Conservation (phyloP, 768 basidiomycete genomes). For the Lactarius akahatsu region DNA sequence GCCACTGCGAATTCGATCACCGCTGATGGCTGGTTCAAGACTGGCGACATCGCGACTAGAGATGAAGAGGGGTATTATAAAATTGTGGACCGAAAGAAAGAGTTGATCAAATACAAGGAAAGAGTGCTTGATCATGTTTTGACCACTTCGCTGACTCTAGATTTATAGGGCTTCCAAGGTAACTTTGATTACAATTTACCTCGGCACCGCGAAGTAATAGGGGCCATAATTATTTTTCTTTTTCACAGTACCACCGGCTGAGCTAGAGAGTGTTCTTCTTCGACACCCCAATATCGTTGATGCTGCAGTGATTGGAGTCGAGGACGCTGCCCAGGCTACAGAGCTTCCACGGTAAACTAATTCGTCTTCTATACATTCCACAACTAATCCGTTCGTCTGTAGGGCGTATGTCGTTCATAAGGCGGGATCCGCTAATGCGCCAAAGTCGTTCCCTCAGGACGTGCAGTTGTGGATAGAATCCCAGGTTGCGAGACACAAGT, state of each 20-base stretch:
- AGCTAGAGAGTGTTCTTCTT: slow-evolving; percentile 74
- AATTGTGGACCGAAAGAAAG: slow-evolving; percentile 74
- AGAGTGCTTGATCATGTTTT: not conserved
- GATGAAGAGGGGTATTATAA: slow-evolving; percentile 71
- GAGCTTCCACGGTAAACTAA: slow-evolving; percentile 68
- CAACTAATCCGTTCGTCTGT: not conserved
- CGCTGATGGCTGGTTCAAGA: slow-evolving; percentile 80
- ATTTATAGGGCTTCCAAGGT: slow-evolving; percentile 71
- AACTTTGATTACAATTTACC: slow-evolving; percentile 21
- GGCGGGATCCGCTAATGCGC: slow-evolving; percentile 39
- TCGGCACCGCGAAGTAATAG: not conserved
- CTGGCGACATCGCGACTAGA: slow-evolving; percentile 73
- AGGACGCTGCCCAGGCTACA: slow-evolving; percentile 64
- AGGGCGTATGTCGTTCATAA: slow-evolving; percentile 66
- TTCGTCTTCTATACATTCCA: too few species aligned
- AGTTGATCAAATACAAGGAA: slow-evolving; percentile 74
- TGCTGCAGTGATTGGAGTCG: slow-evolving; percentile 76
- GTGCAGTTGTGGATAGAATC: slow-evolving; percentile 64
- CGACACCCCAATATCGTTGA: slow-evolving; percentile 77
- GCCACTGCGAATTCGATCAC: slow-evolving; percentile 74
- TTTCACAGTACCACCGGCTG: slow-evolving; percentile 76
- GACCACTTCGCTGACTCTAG: not conserved
- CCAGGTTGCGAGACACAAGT: slow-evolving; percentile 77
- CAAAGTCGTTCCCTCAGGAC: slow-evolving; percentile 45
- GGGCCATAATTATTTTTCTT: slow-evolving; percentile 3